Conservation (phyloP, 768 basidiomycete species). For the Hericium erinaceus region DNA sequence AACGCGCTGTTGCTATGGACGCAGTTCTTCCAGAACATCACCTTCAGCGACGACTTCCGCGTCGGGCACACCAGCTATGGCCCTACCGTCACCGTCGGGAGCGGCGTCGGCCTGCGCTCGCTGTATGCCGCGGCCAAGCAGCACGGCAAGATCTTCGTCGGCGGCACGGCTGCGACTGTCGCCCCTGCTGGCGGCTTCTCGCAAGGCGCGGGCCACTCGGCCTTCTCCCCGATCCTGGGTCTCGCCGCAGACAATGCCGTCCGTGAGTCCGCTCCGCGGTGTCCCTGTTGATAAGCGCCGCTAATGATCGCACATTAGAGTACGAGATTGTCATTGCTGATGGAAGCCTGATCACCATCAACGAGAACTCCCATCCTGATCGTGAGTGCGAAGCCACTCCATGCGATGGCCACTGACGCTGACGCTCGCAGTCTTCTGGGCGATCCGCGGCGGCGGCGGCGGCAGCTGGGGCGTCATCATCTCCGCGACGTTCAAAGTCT, state of each 20-base stretch:
- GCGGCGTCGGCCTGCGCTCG: slow-evolving; percentile 12
- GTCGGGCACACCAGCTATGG: slow-evolving; percentile 16
- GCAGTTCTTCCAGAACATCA: slow-evolving; percentile 26
- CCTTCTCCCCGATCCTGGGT: slow-evolving; percentile 14
- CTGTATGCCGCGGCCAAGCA: slow-evolving; percentile 13
- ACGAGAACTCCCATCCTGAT: slow-evolving; percentile 24
- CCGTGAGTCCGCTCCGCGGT: slow-evolving; percentile 1
- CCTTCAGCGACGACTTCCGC: slow-evolving; percentile 19
- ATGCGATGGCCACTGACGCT: slow-evolving; percentile 7
- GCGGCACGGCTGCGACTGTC: slow-evolving; percentile 17
- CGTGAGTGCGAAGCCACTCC: slow-evolving; percentile 2
- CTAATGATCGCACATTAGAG: not conserved
- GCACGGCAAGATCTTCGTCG: slow-evolving; percentile 14
- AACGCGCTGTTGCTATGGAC: slow-evolving; percentile 34
- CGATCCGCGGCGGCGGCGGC: slow-evolving; percentile 38
- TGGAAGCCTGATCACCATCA: slow-evolving; percentile 28
- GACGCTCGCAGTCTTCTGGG: slow-evolving; percentile 35
- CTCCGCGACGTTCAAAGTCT: slow-evolving; percentile 26
- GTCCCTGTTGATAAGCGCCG: not conserved
- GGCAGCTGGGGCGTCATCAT: slow-evolving; percentile 32
- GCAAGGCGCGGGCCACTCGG: slow-evolving; percentile 19
- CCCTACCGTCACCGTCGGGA: slow-evolving; percentile 16
- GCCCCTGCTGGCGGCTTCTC: slow-evolving; percentile 16
- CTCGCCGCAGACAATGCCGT: slow-evolving; percentile 19
- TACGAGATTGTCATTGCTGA: slow-evolving; percentile 32